These are phyloP conservation scores for Hemileccinum impolitum DNA, from an alignment of 768 basidiomycete genomes.

Conservation along the genomic window DNA sequence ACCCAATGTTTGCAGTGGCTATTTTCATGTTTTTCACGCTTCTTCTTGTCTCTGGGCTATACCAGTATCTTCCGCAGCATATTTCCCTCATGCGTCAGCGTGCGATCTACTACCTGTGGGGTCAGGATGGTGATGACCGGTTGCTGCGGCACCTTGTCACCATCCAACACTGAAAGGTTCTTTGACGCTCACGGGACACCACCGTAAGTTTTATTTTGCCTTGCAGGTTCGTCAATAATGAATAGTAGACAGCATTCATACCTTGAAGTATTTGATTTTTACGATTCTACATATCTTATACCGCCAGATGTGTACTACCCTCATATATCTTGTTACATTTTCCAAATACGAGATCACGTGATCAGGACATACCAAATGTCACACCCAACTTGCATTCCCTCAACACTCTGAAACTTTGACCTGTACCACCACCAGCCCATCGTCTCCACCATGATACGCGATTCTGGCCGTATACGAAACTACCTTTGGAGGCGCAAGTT, in stretches of 20 bases:
- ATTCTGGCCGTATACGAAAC: constrained; percentile 24
- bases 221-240: constrained; percentile 3
- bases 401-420: background rate
- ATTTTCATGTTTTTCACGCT: constrained; percentile 39
- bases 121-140: constrained; percentile 43
- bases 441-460: constrained; percentile 4
- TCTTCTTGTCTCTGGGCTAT: constrained; percentile 49
- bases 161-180: constrained; percentile 26
- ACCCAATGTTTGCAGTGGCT: constrained; percentile 33
- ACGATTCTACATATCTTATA: constrained; percentile 15
- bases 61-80: constrained; percentile 60
- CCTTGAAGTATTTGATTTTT: constrained; percentile 1
- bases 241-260: constrained; percentile 7
- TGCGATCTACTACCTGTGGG: constrained; percentile 62
- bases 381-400: constrained; percentile 1
- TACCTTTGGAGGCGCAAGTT: constrained; percentile 52
- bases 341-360: constrained; percentile 5
- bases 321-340: constrained; percentile 5
- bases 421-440: background rate
- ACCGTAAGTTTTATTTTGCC: constrained; percentile 12
- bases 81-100: constrained; percentile 51
- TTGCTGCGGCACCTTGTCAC: constrained; percentile 28
- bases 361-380: background rate
- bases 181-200: constrained; percentile 13
- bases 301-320: constrained; percentile 14